phyloP scores from a whole-genome alignment of 805 yeast genomes.

The Kuraishia borneana region DNA sequence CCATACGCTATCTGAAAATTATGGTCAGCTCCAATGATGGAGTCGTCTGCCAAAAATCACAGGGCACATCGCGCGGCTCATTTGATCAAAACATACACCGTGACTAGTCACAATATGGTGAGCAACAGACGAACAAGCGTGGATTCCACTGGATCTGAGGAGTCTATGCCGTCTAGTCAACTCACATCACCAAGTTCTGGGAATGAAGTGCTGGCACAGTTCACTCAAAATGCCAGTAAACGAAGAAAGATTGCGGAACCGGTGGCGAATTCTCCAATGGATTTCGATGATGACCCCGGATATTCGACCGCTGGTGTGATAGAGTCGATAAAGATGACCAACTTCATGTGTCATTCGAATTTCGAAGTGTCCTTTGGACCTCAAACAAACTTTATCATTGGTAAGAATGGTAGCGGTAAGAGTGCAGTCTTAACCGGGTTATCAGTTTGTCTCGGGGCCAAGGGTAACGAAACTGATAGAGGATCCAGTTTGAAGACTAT shows the following conservation, averaged over 20 bases:
- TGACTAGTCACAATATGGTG: no score
- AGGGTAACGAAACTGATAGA: conserved; percentile 79
- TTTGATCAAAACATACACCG: no score
- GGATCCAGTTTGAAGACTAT: conserved; percentile 61
- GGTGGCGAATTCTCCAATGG: background rate
- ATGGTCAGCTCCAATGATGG: no score
- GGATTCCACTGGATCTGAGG: no score
- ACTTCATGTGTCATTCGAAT: conserved; percentile 86
- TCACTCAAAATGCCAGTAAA: conserved; percentile 15
- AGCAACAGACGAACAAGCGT: no score
- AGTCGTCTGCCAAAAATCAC: no score
- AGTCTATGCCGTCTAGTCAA: no score
- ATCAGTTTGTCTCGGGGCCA: conserved; percentile 79
- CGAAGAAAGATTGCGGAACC: conserved; percentile 1
- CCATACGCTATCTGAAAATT: no score
- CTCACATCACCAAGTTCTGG: no score
- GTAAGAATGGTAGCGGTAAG: conserved; percentile 88
- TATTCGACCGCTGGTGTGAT: conserved; percentile 55
- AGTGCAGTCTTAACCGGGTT: conserved; percentile 83
- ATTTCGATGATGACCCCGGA: background rate
- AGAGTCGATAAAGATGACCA: conserved; percentile 46
- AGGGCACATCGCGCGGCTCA: no score
- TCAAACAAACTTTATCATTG: conserved; percentile 75
- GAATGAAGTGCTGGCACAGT: conserved; percentile 9
- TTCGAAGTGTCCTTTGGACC: conserved; percentile 71